phyloP scores from a whole-genome alignment of 768 basidiomycete genomes.

The Leccinum ochraceum region DNA sequence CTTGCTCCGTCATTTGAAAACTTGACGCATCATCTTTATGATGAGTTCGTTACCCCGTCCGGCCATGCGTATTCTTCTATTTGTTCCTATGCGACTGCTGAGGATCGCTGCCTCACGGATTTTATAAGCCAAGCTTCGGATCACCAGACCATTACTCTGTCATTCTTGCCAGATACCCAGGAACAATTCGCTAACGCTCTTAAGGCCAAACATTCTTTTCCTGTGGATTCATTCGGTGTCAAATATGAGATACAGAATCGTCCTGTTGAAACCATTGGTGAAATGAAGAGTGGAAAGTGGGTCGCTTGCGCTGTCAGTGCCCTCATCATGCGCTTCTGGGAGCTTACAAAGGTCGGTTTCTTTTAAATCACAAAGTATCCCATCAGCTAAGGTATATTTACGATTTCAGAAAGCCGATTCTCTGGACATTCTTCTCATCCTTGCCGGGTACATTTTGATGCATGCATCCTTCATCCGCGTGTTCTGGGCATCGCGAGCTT shows the following conservation, averaged over 20 bases:
- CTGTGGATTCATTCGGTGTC: conserved; percentile 42
- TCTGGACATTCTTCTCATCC: conserved; percentile 91
- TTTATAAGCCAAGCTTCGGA: conserved; percentile 36
- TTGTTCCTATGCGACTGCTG: conserved; percentile 44
- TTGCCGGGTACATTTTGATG: conserved; percentile 96
- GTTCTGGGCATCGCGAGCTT: conserved; percentile 81
- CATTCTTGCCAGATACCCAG: conserved; percentile 44
- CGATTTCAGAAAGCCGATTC: conserved; percentile 82
- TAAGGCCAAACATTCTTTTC: conserved; percentile 29
- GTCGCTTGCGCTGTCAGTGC: conserved; percentile 82
- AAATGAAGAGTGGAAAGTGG: conserved; percentile 85
- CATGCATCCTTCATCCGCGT: conserved; percentile 92
- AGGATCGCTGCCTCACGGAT: conserved; percentile 42
- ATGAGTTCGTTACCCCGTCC: conserved; percentile 40
- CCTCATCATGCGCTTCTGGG: conserved; percentile 80
- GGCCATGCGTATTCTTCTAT: conserved; percentile 50
- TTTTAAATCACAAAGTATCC: not conserved
- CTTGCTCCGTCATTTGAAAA: conserved; percentile 47
- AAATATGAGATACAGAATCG: conserved; percentile 52
- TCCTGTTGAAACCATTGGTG: conserved; percentile 55
- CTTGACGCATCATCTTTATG: conserved; percentile 50
- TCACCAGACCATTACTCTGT: conserved; percentile 48
- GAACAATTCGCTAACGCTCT: conserved; percentile 52
- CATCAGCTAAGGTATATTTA: conserved; percentile 13
- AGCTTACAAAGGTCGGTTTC: conserved; percentile 68